phyloP scores from a whole-genome alignment of 2,329 filamentous ascomycete genomes.

The Diplodia seriata region DNA sequence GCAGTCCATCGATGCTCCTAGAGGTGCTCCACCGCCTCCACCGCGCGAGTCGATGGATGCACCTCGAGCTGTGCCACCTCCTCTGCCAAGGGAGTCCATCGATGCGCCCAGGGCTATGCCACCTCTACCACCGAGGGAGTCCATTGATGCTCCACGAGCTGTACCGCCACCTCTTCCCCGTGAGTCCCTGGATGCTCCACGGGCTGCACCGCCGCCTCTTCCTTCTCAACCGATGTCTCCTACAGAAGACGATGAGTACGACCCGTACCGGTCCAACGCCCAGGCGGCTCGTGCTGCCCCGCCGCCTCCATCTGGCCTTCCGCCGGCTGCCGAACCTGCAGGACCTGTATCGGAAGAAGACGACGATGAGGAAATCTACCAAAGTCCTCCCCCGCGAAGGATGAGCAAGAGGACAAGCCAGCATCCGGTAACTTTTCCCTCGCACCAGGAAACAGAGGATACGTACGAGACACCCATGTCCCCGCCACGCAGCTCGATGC shows the following conservation, averaged over 20 bases:
- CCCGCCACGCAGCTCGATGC: slow-evolving; percentile 40
- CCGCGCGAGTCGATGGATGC: slow-evolving; percentile 50
- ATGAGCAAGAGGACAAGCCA: slow-evolving; percentile 34
- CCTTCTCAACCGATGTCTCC: slow-evolving; percentile 50
- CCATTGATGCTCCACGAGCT: slow-evolving; percentile 73
- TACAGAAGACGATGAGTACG: slow-evolving; percentile 66
- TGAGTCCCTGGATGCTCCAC: slow-evolving; percentile 49
- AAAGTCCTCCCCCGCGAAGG: slow-evolving; percentile 43
- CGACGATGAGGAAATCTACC: slow-evolving; percentile 49
- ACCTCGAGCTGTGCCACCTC: slow-evolving; percentile 60
- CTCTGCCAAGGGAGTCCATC: slow-evolving; percentile 68
- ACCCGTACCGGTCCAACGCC: slow-evolving; percentile 64
- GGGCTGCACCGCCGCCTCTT: slow-evolving; percentile 66
- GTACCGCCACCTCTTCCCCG: slow-evolving; percentile 69
- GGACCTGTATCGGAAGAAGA: slow-evolving; percentile 37
- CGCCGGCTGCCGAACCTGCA: slow-evolving; percentile 40
- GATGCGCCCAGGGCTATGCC: slow-evolving; percentile 75
- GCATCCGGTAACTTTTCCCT: slow-evolving; percentile 46
- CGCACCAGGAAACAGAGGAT: slow-evolving; percentile 41
- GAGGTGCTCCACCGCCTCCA: slow-evolving; percentile 72
- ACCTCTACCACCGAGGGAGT: slow-evolving; percentile 69
- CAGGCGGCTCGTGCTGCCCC: slow-evolving; percentile 44
- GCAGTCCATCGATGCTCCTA: slow-evolving; percentile 73
- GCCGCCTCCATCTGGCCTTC: slow-evolving; percentile 46
- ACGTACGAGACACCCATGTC: slow-evolving; percentile 43